Evolutionary conservation across 345 rosid species (phyloP), one percentile per base, ranked within the genome.

Genomic region (Luvunga scandens): DNA sequence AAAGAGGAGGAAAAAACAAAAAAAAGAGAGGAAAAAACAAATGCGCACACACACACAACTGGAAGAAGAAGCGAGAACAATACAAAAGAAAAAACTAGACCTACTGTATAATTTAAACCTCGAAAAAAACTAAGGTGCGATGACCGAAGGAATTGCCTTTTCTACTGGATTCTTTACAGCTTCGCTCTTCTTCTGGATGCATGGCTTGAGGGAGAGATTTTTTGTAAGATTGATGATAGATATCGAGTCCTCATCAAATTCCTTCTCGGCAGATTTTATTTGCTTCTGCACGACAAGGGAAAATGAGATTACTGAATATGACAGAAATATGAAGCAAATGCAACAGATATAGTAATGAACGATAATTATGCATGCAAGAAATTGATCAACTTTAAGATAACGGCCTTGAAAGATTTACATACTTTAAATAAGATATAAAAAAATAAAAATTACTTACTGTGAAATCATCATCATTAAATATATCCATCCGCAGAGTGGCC

Each of bases 141-240:
- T 56, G 70, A 73, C 77, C 0, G 82, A 31, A 66, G 84, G 71
- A 34, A 71, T 31, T 12, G 75, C 30, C 28, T 48, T 80, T 36
- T 77, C 78, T 8, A 73, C 63, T 4, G 76, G 45, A 56, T 81
- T 83, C 79, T 82, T 89, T 67, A 81, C 30, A 48, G 72, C 24
- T 64, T 56, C 67, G 10, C 53, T 79, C 83, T 78, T 86, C 83
- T 78, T 86, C 48, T 48, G 66, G 14, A 59, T 68, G 87, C 67
- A 76, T 75, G 81, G 73, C 62, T 77, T 82, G 45, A 93, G 85
- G 57, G 88, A 84, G 76, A 93, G 93, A 71, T 90, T 90, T 80
- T 83, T 86, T 4, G 95, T 86, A 34, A 76, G 87, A 75, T 85
- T 81, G 69, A 87, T 70, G 12, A 91, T 84, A 70, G 91, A 83